These are phyloP conservation scores for Perkinsus olseni DNA, from an alignment of 169 alveolate genomes.

Conservation along the genomic window DNA sequence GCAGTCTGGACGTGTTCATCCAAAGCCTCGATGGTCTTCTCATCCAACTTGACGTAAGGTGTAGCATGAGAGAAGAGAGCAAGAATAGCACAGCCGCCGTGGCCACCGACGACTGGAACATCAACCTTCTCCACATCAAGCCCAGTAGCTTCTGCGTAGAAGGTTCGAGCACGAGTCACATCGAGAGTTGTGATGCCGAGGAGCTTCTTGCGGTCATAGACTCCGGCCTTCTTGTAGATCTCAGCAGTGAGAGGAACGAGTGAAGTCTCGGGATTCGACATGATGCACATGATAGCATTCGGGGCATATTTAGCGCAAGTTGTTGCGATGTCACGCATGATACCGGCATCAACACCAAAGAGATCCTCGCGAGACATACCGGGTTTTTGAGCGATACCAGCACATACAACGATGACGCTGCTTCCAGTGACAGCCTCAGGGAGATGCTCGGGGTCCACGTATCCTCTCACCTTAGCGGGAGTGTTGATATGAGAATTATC, in stretches of 20 bases:
- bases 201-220: constrained; percentile 3
- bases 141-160: neutral
- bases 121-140: neutral
- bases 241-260: constrained; percentile 12
- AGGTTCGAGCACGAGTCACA: constrained; percentile 10
- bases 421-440: neutral
- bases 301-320: neutral
- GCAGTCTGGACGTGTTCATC: constrained; percentile 1
- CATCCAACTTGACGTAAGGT: neutral
- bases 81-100: constrained; percentile 3
- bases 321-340: neutral
- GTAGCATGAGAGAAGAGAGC: neutral
- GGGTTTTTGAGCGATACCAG: neutral
- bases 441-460: neutral
- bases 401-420: neutral
- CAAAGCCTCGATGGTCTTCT: neutral
- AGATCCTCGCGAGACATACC: constrained; percentile 1
- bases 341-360: neutral
- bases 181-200: constrained; percentile 16
- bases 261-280: constrained; percentile 8
- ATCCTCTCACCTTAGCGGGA: neutral
- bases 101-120: constrained; percentile 7
- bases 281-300: neutral
- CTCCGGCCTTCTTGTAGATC: constrained; percentile 8
- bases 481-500: neutral